These are phyloP conservation scores for Termitomyces sp. DNA, from an alignment of 768 basidiomycete genomes.

Conservation along the genomic window DNA sequence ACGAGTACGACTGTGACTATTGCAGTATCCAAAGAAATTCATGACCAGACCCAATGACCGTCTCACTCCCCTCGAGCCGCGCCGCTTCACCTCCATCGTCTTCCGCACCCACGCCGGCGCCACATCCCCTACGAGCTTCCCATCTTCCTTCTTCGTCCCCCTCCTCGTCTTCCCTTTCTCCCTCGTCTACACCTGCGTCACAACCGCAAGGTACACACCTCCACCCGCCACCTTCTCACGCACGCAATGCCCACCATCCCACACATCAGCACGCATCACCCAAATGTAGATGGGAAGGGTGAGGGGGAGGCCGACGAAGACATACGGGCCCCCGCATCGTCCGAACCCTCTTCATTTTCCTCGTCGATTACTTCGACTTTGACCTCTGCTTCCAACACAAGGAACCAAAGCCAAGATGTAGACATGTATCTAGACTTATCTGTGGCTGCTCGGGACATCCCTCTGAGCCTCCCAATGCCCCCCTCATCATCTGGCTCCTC, in stretches of 20 bases:
- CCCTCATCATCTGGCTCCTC: background rate
- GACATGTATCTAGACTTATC: too few relatives aligned
- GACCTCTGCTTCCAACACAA: too few relatives aligned
- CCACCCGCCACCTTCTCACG: background rate
- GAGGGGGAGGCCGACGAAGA: background rate
- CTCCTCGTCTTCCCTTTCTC: background rate
- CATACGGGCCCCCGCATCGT: conserved; percentile 5
- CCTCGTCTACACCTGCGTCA: too few relatives aligned
- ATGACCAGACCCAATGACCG: conserved; percentile 11
- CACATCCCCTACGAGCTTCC: conserved; percentile 12
- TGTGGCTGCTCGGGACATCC: too few relatives aligned
- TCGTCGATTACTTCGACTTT: background rate
- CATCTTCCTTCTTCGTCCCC: conserved; percentile 1
- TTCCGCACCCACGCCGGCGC: background rate
- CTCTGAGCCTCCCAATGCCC: background rate
- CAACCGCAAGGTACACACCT: background rate
- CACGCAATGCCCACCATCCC: too few relatives aligned
- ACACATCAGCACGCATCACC: background rate
- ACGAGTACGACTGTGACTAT: too few relatives aligned
- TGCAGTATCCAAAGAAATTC: background rate
- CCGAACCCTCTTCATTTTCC: conserved; percentile 4
- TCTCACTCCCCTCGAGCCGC: conserved; percentile 9
- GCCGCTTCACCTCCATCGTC: conserved; percentile 6
- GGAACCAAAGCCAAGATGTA: background rate
- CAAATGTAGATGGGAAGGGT: background rate